Base-by-base conservation (phyloP, 768 basidiomycete genomes). In the Tremella fuciformis region DNA sequence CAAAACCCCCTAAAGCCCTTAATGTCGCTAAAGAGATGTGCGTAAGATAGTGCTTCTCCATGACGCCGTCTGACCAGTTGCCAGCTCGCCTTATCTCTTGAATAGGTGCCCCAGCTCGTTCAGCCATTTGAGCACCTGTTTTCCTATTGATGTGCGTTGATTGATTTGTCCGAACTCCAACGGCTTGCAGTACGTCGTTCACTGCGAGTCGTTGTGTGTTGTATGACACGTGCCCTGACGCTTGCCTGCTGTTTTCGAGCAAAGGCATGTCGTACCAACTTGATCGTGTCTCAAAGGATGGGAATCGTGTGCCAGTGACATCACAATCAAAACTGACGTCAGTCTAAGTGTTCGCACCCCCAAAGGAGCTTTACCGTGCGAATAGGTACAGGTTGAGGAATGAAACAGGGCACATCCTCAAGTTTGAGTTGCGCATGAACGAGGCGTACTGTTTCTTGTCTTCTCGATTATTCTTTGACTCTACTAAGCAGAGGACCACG, bases 241-340 rank as follows among this genome's bases (percentile, higher is more conserved):
- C 22, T 4, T 46, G 6, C 15, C 22, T 4, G 15, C 7, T 22
- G 15, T 46, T 22, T n/a, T 22, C 22, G n/a, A 46, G 22, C n/a
- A 46, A 22, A 4, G 4, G 4, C 6, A 46, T n/a, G 16, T 6
- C 6, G 22, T 46, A 46, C 42, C 42, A 46, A 15, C 22, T 15
- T 15, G 42, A 4, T 18, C 42, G 42, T 6, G 42, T 46, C n/a
- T n/a, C 42, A 46, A 46, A 22, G 22, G n/a, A 18, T 6, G 42
- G 42, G 22, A 46, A 46, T 46, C 42, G n/a, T 6, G 7, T 46
- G 16, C 7, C n/a, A 15, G 6, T 18, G 6, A 15, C n/a, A 22
- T 22, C 42, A 46, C 42, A 46, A 46, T 46, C n/a, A 46, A 46
- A 46, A 15, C 42, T 46, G 22, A 18, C 42, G n/a, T 46, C n/a